phyloP scores from a whole-genome alignment of 192 early-diverging fungal genomes.

The Backusella tarrabulga region DNA sequence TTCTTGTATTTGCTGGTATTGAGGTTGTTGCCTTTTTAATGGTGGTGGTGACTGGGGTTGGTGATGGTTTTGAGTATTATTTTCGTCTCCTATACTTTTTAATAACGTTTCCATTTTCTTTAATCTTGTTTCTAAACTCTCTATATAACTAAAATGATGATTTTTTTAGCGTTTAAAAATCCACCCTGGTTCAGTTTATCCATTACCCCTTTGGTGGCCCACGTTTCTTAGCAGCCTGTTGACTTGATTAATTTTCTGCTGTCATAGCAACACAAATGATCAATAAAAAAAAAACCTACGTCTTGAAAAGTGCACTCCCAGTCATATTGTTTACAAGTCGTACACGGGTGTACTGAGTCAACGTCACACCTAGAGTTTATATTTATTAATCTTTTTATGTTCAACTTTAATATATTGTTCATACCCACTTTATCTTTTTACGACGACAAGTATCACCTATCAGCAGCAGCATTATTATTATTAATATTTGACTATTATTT shows the following conservation, averaged over 20 bases:
- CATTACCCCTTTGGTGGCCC: slow-evolving; percentile 38
- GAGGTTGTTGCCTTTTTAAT: neutral
- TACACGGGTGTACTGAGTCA: slow-evolving; percentile 20
- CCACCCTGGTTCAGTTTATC: neutral
- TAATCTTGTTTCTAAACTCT: slow-evolving; percentile 27
- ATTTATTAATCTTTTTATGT: neutral
- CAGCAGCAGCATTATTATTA: neutral
- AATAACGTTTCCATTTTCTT: slow-evolving; percentile 32
- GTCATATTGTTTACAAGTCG: slow-evolving; percentile 31
- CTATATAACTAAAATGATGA: slow-evolving; percentile 23
- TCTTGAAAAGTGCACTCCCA: slow-evolving; percentile 39
- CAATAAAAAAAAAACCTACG: slow-evolving; percentile 6
- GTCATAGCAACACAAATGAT: neutral
- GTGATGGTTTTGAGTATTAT: neutral
- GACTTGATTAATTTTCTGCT: neutral
- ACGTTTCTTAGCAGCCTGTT: slow-evolving; percentile 23
- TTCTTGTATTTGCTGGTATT: neutral
- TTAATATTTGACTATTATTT: neutral
- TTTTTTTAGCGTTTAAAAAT: neutral
- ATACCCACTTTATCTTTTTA: slow-evolving; percentile 35
- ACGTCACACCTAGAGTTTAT: slow-evolving; percentile 30
- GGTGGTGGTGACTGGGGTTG: neutral
- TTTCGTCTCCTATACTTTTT: slow-evolving; percentile 2
- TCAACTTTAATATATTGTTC: neutral
- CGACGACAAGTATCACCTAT: slow-evolving; percentile 35